Evolutionary conservation across 208 protist species (phyloP).

Genomic region (Wallacemonas sp.): DNA sequence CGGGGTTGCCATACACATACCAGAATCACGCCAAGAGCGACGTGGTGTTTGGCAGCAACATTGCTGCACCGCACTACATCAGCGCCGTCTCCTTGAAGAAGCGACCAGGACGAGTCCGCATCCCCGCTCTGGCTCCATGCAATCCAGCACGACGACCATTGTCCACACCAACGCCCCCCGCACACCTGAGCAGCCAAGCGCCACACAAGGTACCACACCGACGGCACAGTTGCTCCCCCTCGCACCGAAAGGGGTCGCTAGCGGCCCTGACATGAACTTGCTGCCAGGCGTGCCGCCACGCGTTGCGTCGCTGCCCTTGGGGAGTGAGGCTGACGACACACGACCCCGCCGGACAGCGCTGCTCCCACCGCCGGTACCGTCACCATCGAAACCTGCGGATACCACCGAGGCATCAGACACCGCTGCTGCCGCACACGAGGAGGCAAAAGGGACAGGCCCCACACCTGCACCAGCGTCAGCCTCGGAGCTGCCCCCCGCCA

Average conservation of each 20-base stretch:
- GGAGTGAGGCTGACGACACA: too few relatives aligned
- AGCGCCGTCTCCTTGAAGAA: conserved; percentile 17
- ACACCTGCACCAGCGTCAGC: too few relatives aligned
- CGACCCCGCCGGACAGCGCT: not conserved
- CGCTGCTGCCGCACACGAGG: not conserved
- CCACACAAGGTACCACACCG: too few relatives aligned
- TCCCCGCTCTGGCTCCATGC: not conserved
- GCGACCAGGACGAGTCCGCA: not conserved
- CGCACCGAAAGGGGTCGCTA: too few relatives aligned
- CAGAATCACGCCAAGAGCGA: not conserved
- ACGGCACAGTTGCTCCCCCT: too few relatives aligned
- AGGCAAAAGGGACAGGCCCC: not conserved
- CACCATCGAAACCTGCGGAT: not conserved
- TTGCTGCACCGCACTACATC: conserved; percentile 20
- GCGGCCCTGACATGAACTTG: too few relatives aligned
- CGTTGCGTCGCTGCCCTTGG: too few relatives aligned
- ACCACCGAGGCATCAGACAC: too few relatives aligned
- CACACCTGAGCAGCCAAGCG: not conserved
- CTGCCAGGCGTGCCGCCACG: too few relatives aligned
- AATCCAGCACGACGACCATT: not conserved
- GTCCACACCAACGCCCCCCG: not conserved
- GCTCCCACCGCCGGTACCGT: not conserved
- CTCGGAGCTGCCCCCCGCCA: not conserved
- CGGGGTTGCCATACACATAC: not conserved
- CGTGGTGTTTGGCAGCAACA: conserved; percentile 19